Base-by-base conservation (phyloP, 306 rosid genomes). In the Vigna nakashimae region DNA sequence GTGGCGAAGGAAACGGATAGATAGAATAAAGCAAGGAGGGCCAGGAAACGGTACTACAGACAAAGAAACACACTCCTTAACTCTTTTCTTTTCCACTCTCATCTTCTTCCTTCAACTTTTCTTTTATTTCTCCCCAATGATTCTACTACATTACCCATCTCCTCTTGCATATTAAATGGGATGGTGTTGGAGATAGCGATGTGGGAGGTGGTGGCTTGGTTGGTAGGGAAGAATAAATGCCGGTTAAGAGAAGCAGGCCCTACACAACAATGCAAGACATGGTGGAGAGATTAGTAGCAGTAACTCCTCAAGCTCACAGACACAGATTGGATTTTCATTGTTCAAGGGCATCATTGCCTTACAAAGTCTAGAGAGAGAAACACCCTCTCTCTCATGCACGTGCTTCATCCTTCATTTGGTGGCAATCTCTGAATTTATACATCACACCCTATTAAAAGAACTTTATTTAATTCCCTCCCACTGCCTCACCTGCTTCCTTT, bases 221-320 rank as follows among this genome's bases (percentile, higher is more conserved):
- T 84, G 97, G 86, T 92, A 86, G 75, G 87, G 69, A 77, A 84
- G 93, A 92, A 89, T 94, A 88, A 94, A 92, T 94, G 93, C 88
- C 45, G 80, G 71, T 79, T 36, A 58, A 80, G 70, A 77, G 73
- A 76, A 32, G 75, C 59, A 65, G 87, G 86, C 58, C 94, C 94
- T 84, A 89, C 90, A 69, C 71, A 45, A 79, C 78, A 77, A 81
- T 78, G 74, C 14, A 64, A 34, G 59, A 59, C 18, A 7, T 15
- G 66, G 70, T 42, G 80, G 58, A 69, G 71, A 43, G 64, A 18
- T n/a, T 11, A 40, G 52, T 13, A n/a, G 6, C 0, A 15, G 79
- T 59, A 7, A 73, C 69, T 62, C 26, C 3, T 38, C 51, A 51
- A 53, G 8, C 63, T 71, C 69, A 38, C 55, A 74, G 57, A 85